phyloP scores from a whole-genome alignment of 2,329 filamentous ascomycete genomes.

The Monilinia laxa region DNA sequence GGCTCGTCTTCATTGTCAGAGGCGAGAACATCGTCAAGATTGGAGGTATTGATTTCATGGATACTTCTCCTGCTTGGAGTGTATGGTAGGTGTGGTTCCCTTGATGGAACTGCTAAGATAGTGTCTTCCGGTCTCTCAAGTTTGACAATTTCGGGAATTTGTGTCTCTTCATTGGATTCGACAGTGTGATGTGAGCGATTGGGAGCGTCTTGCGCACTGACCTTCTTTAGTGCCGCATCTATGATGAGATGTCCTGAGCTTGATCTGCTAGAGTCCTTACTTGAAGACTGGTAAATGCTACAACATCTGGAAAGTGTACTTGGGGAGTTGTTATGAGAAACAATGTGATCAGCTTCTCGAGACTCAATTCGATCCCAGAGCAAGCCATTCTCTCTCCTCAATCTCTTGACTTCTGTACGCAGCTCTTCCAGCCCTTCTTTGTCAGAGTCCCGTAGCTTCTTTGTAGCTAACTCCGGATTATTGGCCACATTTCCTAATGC shows the following conservation, averaged over 20 bases:
- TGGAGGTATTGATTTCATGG: not conserved
- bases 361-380: slow-evolving; percentile 24
- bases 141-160: not conserved
- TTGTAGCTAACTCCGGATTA: not conserved
- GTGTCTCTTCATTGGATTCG: not conserved
- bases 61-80: not conserved
- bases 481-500: slow-evolving; percentile 11
- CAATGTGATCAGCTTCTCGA: not conserved
- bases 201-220: not conserved
- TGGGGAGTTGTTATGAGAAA: not conserved
- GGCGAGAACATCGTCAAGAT: slow-evolving; percentile 7
- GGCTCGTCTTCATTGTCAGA: not conserved
- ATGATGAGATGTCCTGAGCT: not conserved
- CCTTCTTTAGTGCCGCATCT: not conserved
- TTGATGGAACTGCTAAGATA: not conserved
- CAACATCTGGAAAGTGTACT: slow-evolving; percentile 3
- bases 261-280: not conserved
- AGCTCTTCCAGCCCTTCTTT: slow-evolving; percentile 23
- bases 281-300: not conserved
- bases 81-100: not conserved
- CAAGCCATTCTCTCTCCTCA: slow-evolving; percentile 28
- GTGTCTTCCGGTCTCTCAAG: not conserved
- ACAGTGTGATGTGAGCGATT: not conserved
- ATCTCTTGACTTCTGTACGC: slow-evolving; percentile 28
- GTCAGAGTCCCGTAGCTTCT: not conserved